Evolutionary conservation across 2,329 filamentous ascomycete species (phyloP), one percentile per base, ranked within the genome.

Genomic region (Pseudogymnoascus sp.): DNA sequence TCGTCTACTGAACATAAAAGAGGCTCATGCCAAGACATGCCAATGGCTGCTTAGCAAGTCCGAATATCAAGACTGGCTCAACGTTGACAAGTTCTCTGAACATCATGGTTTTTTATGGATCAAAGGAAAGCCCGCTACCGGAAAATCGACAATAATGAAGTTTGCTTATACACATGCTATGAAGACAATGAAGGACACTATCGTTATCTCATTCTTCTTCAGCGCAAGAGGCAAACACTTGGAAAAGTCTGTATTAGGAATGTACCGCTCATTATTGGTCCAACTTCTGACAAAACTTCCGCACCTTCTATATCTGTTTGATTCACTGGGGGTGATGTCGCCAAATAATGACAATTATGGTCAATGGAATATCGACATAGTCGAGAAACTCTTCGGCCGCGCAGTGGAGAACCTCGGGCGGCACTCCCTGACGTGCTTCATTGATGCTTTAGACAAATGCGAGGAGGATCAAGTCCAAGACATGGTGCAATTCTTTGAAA

Each of bases 361-460:
- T 33, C 16, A 30, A 25, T 70, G 70, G 70, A 59, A 64, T 7
- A 35, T 67, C 4, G 65, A 69, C 6, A 35, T 28, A 3, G 59
- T 75, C 18, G 58, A 73, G 39, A 57, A 60, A 7, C 57, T 72
- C 5, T 68, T 76, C 9, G 8, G 20, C 1, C 18, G 22, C 4
- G 69, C 69, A 3, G 60, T 74, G 12, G 16, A 58, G 12, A 50
- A 61, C 1, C 65, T 77, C 9, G 66, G 64, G 6, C 9, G 62
- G 6, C 63, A 60, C 14, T 62, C 60, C 0, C 47, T 78, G 3
- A 69, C 64, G 0, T 75, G 72, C 61, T 74, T 78, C 58, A 69
- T 79, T 38, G 78, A 79, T 66, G 77, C 77, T 4, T 71, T 79
- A 6, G 76, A 79, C 62, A 77, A 79, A 64, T 78, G 76, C 64